These are phyloP conservation scores for Xerocomus potaroensis DNA, from an alignment of 768 basidiomycete species.

Conservation along the genomic window DNA sequence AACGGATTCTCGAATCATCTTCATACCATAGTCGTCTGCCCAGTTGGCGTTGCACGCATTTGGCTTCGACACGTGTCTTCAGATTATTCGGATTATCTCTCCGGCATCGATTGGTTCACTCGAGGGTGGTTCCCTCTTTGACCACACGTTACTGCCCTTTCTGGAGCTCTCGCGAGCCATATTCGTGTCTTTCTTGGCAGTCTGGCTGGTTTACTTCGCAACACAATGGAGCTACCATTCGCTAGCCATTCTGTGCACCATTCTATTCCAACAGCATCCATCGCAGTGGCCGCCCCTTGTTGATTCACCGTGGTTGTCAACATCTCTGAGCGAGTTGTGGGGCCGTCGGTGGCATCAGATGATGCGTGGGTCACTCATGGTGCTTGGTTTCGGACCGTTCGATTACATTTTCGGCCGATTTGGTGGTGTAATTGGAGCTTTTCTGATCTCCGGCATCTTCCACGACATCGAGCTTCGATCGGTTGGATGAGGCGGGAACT, in stretches of 20 bases:
- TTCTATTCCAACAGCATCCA: conserved; percentile 43
- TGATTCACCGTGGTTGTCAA: conserved; percentile 49
- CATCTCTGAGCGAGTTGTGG: conserved; percentile 61
- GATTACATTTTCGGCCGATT: conserved; percentile 42
- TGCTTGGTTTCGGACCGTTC: conserved; percentile 43
- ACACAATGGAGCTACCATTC: conserved; percentile 43
- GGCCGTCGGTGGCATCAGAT: conserved; percentile 61
- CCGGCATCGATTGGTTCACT: conserved; percentile 36
- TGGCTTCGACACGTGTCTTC: conserved; percentile 11
- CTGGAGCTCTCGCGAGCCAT: conserved; percentile 36
- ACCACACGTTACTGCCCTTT: conserved; percentile 30
- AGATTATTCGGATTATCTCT: conserved; percentile 24
- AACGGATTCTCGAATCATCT: conserved; percentile 14
- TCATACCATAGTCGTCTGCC: conserved; percentile 10
- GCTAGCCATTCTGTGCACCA: conserved; percentile 39
- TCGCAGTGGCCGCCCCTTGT: conserved; percentile 62
- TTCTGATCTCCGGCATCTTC: conserved; percentile 52
- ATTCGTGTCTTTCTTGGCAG: conserved; percentile 39
- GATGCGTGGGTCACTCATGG: conserved; percentile 51
- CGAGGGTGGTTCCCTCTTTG: conserved; percentile 36
- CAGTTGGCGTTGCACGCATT: conserved; percentile 5
- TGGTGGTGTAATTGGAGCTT: conserved; percentile 52
- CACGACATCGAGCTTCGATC: conserved; percentile 56
- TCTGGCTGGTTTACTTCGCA: conserved; percentile 42
- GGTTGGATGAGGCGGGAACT: conserved; percentile 48